Evolutionary conservation across 352 stramenopile species (phyloP), one percentile per base, ranked within the genome.

Genomic region (Globisporangium yorkense): DNA sequence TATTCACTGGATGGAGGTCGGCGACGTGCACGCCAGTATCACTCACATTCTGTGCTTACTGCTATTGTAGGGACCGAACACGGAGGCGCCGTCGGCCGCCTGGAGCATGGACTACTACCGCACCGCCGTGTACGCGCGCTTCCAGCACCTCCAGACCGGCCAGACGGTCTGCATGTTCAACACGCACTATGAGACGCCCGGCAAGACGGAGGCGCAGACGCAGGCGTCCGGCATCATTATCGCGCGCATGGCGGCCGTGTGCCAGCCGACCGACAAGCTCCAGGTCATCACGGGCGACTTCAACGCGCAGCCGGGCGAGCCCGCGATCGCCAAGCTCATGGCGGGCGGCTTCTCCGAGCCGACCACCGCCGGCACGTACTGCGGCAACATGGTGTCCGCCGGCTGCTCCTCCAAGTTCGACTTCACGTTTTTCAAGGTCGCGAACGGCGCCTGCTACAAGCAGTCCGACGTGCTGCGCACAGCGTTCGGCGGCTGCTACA

Each of bases 141-240:
- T 93, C 70, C 59, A 91, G 59, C 78, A 91, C 61, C 70, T 74
- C 54, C 61, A 57, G 16, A 80, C 73, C 2, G 77, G 79, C 20
- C 59, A 75, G 10, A 88, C 77, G 0, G 77, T 89, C 7, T 93
- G 83, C 33, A 58, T 93, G 29, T 59, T 91, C 48, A 93, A 93
- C 62, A 91, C 83, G 54, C 83, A 90, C 71, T 93, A 86, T 57
- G 83, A 93, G 67, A 93, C 79, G 2, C 80, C 77, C 16, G 83
- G 83, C 5, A 88, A 92, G 24, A 71, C 87, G 27, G 70, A 86
- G 44, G 80, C 80, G 12, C 82, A 92, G 65, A 72, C 71, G 29
- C 68, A 91, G 41, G 79, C 67, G 13, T 80, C 80, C 2, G 66
- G 77, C 29, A 85, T 93, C 62, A 82, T 93, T 48, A 64, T 88